A percentile compares a stretch with the other conserved stretches of the same genome.
Conservation (phyloP, 148 eudicot species). For the Silene uniflora region DNA sequence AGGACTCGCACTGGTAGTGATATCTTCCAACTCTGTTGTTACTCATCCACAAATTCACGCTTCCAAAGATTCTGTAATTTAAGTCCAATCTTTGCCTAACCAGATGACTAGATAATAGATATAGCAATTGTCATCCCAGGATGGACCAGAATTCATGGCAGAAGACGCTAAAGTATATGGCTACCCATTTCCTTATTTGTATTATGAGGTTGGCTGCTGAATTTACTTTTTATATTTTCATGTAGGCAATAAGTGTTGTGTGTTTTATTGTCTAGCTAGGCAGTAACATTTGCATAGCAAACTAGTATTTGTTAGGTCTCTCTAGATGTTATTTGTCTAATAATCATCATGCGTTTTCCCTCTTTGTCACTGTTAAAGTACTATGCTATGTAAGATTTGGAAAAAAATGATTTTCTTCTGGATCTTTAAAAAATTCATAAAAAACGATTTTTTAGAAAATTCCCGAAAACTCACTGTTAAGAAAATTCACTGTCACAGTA, state of each 20-base stretch:
- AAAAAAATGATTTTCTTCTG: not conserved
- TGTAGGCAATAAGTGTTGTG: not conserved
- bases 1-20: slow-evolving; percentile 92
- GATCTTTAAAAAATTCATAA: not conserved
- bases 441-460: no score
- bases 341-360: not conserved
- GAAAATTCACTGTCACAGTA: no score
- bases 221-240: not conserved
- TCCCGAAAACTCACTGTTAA: no score
- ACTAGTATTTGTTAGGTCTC: not conserved
- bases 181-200: slow-evolving; percentile 92
- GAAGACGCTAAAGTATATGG: slow-evolving; percentile 71
- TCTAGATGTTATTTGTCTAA: not conserved
- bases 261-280: not conserved
- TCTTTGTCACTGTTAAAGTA: not conserved
- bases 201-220: slow-evolving; percentile 60
- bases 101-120: slow-evolving; percentile 16
- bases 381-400: not conserved
- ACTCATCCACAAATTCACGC: slow-evolving; percentile 84
- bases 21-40: slow-evolving; percentile 80
- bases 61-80: slow-evolving; percentile 32
- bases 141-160: slow-evolving; percentile 93
- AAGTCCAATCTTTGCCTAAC: slow-evolving; percentile 29
- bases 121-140: slow-evolving; percentile 48
- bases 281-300: not conserved